These are phyloP conservation scores for Scedosporium boydii DNA, from an alignment of 2,329 filamentous ascomycete species.

Conservation along the genomic window DNA sequence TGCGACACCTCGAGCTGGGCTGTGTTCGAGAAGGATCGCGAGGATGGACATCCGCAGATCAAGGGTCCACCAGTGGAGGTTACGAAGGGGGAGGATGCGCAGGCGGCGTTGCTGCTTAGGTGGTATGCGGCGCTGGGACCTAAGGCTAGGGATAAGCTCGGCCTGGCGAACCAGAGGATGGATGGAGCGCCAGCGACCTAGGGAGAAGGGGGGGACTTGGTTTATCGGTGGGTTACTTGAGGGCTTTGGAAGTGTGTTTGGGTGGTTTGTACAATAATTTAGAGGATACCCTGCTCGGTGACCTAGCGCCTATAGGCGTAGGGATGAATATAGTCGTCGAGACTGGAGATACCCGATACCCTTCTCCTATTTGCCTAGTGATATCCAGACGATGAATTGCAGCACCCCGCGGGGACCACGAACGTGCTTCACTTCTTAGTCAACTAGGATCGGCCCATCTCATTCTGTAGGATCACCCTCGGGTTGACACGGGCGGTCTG, in stretches of 20 bases:
- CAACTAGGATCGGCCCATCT: too few species aligned
- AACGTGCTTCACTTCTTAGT: too few species aligned
- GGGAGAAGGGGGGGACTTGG: not conserved
- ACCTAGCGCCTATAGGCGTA: not conserved
- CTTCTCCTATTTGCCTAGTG: too few species aligned
- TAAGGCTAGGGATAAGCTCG: conserved; percentile 34
- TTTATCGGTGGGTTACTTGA: not conserved
- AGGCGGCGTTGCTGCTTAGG: conserved; percentile 36
- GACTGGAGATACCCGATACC: too few species aligned
- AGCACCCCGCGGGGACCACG: too few species aligned
- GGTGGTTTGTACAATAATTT: not conserved
- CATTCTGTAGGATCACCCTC: too few species aligned
- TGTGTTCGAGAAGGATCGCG: conserved; percentile 40
- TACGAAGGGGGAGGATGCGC: conserved; percentile 35
- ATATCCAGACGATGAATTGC: too few species aligned
- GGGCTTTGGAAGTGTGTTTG: not conserved
- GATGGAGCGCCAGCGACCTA: not conserved
- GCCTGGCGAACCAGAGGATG: conserved; percentile 32
- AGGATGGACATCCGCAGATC: conserved; percentile 38
- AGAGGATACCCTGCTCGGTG: not conserved
- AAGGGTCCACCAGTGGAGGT: conserved; percentile 52
- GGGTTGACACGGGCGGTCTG: too few species aligned
- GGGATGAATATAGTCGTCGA: too few species aligned
- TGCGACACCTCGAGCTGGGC: conserved; percentile 51
- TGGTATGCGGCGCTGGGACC: conserved; percentile 41